These are phyloP conservation scores for Psilocybe mexicana DNA, from an alignment of 1,284 basidiomycete genomes.

Conservation along the genomic window DNA sequence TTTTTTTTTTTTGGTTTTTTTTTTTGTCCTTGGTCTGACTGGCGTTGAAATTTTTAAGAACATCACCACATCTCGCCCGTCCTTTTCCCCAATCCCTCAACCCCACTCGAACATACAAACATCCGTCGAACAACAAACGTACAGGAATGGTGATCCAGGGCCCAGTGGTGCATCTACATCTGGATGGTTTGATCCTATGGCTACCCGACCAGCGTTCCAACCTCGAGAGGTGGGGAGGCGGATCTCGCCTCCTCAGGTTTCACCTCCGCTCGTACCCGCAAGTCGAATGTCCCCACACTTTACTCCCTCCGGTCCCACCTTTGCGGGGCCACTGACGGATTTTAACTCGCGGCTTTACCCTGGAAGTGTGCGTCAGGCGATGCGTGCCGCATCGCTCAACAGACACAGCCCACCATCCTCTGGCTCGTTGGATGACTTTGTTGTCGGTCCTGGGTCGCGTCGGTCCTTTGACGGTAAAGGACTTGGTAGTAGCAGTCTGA, in stretches of 20 bases:
- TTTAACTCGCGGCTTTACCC: conserved; percentile 29
- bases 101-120: no score
- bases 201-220: background rate
- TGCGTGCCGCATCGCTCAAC: conserved; percentile 10
- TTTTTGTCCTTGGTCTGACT: background rate
- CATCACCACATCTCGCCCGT: no score
- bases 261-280: background rate
- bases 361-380: conserved; percentile 27
- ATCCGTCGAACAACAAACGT: no score
- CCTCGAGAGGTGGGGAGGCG: background rate
- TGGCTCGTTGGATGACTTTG: no score
- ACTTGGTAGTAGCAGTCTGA: background rate
- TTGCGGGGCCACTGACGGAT: conserved; percentile 5
- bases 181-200: background rate
- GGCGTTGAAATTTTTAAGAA: no score
- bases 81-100: no score
- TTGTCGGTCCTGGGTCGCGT: no score
- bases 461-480: no score
- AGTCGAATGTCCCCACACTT: background rate
- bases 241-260: background rate
- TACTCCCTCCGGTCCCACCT: background rate
- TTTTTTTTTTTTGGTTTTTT: background rate
- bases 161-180: background rate
- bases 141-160: background rate
- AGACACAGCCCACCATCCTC: no score